Percentiles rank a stretch among this genome's conserved stretches.
Conservation (phyloP, 257 asterid species). For the Plectranthus barbatus region DNA sequence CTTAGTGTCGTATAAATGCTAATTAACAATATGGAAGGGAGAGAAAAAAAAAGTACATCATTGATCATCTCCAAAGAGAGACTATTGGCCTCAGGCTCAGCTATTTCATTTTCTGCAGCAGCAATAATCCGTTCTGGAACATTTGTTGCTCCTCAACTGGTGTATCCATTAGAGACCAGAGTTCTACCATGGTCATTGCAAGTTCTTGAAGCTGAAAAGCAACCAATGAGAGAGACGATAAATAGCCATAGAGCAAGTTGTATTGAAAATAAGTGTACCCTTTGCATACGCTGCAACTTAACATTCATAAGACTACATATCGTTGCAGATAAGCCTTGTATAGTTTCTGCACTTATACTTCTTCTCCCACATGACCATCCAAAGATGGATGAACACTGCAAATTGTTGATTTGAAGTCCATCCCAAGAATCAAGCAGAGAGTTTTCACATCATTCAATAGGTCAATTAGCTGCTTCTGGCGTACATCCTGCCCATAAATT, state of each 20-base stretch:
- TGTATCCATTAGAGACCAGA: slow-evolving; percentile 87
- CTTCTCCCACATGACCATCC: slow-evolving; percentile 35
- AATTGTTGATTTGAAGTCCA: slow-evolving; percentile 54
- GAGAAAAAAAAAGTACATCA: slow-evolving; percentile 27
- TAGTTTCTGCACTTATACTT: slow-evolving; percentile 44
- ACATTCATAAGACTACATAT: slow-evolving; percentile 41
- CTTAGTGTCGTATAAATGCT: not conserved
- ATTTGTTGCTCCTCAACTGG: slow-evolving; percentile 61
- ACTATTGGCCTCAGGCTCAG: slow-evolving; percentile 53
- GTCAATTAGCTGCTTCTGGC: slow-evolving; percentile 51
- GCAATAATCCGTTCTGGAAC: slow-evolving; percentile 56
- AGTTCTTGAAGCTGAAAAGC: slow-evolving; percentile 70
- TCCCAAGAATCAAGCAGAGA: slow-evolving; percentile 68
- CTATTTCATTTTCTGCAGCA: slow-evolving; percentile 66
- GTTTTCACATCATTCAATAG: slow-evolving; percentile 41
- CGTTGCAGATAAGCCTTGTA: slow-evolving; percentile 42
- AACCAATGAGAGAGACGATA: slow-evolving; percentile 5
- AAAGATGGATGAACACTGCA: slow-evolving; percentile 55
- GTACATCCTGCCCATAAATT: slow-evolving; percentile 44
- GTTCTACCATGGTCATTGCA: slow-evolving; percentile 74
- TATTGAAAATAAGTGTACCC: slow-evolving; percentile 29
- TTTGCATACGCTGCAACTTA: slow-evolving; percentile 64
- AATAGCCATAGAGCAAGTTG: not conserved
- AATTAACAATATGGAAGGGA: not conserved
- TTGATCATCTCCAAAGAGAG: slow-evolving; percentile 51